Evolutionary conservation across 2,329 filamentous ascomycete species (phyloP), one percentile per base, ranked within the genome.

Genomic region (Penicillium sp.): DNA sequence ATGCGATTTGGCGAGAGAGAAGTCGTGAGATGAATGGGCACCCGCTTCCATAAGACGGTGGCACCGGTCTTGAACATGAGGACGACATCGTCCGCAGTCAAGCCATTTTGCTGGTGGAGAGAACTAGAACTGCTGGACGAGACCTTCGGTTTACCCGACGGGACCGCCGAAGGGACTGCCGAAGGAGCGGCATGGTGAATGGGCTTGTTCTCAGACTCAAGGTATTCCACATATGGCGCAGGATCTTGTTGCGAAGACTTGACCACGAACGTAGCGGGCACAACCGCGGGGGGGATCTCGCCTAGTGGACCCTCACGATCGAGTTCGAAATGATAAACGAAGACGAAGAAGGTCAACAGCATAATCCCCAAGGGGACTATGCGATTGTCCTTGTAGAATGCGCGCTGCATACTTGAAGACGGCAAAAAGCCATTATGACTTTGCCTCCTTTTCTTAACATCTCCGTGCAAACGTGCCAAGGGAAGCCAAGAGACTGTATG

Each of bases 1-100:
- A 64, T 61, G 42, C 61, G 61, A 12, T 55, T 41, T 4, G 57
- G 49, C 6, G 59, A 50, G 33, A 63, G 53, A 13, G 50, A 60
- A n/a, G 60, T 63, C n/a, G 56, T 32, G 3, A 64, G 44, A 35
- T 64, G 61, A 20, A 64, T 62, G 29, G 60, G 61, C 6, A 64
- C 47, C 6, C 59, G 58, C 39, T 58, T 60, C 59, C 60, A 63
- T 27, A 64, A 38, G 18, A 62, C 51, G 3, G 61, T 60, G 39
- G 60, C 58, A 2, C 60, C 61, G 20, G 61, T 62, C 35, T 64
- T 63, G 37, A 64, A 57, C 45, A 64, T 54, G 15, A 53, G 50
- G 4, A 50, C 43, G 3, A 53, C 44, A 42, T 53, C 50, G 33
- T 53, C 47, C 6, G 50, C 33, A 20, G 13, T 47, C 10, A 53